These are phyloP conservation scores for Sporobolus alterniflorus DNA, from an alignment of 202 grass and related monocot species.

Conservation along the genomic window DNA sequence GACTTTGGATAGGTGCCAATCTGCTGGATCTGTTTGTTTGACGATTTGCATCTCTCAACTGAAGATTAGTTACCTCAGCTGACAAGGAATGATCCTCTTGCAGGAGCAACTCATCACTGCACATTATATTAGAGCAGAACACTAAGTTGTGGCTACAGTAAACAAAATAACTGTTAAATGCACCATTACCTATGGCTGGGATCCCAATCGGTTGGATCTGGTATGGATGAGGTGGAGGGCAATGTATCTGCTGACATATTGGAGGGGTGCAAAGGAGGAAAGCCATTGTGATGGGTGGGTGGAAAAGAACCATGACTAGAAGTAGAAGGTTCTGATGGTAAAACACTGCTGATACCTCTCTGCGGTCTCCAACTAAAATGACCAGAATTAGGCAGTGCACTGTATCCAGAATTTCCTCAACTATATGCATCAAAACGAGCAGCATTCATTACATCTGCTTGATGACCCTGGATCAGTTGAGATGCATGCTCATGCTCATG, in stretches of 20 bases:
- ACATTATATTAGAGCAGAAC: conserved; percentile 29
- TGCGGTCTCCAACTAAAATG: conserved; percentile 80
- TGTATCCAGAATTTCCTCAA: conserved; percentile 59
- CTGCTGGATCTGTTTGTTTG: conserved; percentile 50
- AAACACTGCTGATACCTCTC: conserved; percentile 43
- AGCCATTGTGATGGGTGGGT: conserved; percentile 41
- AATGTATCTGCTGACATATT: conserved; percentile 54
- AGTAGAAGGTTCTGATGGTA: conserved; percentile 49
- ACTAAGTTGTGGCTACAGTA: conserved; percentile 23
- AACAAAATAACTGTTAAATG: conserved; percentile 31
- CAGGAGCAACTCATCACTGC: conserved; percentile 90
- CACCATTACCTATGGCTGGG: conserved; percentile 88
- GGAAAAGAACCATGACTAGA: conserved; percentile 63
- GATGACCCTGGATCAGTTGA: conserved; percentile 54
- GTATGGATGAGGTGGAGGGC: conserved; percentile 62
- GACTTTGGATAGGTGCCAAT: conserved; percentile 65
- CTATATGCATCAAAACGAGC: conserved; percentile 53
- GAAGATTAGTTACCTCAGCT: conserved; percentile 57
- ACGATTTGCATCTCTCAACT: conserved; percentile 48
- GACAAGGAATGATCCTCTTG: conserved; percentile 80
- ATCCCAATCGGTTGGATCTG: conserved; percentile 94
- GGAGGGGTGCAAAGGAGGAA: conserved; percentile 40
- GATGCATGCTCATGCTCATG: conserved; percentile 69
- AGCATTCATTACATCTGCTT: conserved; percentile 49
- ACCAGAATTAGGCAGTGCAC: conserved; percentile 57